A percentile compares a stretch with the other conserved stretches of the same genome.
phyloP scores from a whole-genome alignment of 371 early-diverging fungal genomes.

The Lichtheimia ramosa region DNA sequence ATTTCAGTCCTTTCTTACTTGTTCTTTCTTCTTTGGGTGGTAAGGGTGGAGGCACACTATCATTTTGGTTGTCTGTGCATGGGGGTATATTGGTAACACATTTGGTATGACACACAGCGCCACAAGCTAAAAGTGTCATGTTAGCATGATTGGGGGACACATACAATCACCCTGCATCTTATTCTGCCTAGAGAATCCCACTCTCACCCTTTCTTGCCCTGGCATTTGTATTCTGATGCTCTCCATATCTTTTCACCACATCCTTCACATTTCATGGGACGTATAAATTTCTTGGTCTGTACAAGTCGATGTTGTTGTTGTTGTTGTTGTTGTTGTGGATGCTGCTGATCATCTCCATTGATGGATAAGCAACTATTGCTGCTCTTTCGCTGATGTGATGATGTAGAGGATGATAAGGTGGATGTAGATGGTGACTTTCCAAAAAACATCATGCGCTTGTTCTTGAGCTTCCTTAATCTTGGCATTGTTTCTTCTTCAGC shows the following conservation, averaged over 20 bases:
- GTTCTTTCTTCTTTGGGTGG: background rate
- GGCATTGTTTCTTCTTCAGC: background rate
- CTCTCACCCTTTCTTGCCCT: constrained; percentile 27
- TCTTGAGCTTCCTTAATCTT: background rate
- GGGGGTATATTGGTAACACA: background rate
- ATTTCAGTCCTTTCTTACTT: background rate
- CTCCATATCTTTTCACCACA: constrained; percentile 83
- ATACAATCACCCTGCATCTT: background rate
- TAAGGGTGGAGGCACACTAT: too few species aligned
- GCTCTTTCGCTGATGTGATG: background rate
- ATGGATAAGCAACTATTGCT: background rate
- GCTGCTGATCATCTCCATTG: background rate
- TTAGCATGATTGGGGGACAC: background rate
- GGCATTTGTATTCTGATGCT: constrained; percentile 66
- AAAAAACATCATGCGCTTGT: constrained; percentile 1
- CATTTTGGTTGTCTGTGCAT: too few species aligned
- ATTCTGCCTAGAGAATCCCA: background rate
- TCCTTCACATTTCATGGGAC: constrained; percentile 68
- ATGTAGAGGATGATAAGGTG: too few species aligned
- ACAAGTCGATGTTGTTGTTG: background rate
- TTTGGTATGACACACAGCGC: constrained; percentile 1
- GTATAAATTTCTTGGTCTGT: constrained; percentile 13
- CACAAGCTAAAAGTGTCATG: background rate
- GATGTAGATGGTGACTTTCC: background rate
- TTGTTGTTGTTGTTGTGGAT: background rate